Conservation (phyloP, 768 basidiomycete genomes). For the Auricularia sp. region DNA sequence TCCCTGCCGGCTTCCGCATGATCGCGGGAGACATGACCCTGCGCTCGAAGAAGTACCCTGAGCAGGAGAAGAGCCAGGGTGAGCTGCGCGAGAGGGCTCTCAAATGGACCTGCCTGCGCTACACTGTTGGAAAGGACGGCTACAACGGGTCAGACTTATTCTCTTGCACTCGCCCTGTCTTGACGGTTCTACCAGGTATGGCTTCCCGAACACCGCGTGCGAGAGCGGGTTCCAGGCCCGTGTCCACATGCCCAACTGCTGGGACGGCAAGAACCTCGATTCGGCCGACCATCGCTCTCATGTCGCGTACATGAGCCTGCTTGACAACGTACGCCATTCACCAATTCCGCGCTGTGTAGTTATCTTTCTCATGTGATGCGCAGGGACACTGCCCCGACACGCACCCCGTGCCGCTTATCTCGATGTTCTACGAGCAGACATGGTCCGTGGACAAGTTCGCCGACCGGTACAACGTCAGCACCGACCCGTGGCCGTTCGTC, state of each 20-base stretch:
- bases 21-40: conserved; percentile 4
- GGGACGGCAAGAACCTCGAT: conserved; percentile 32
- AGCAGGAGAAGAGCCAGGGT: not conserved
- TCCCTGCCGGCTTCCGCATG: conserved; percentile 6
- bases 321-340: not conserved
- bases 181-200: not conserved
- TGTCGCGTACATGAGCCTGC: not conserved
- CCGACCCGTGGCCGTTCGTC: not conserved
- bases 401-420: not conserved
- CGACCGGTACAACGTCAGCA: not conserved
- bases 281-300: conserved; percentile 22
- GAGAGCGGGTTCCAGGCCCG: conserved; percentile 21
- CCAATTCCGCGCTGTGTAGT: too few species aligned
- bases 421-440: conserved; percentile 1
- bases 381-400: not conserved
- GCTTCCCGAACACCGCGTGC: conserved; percentile 12
- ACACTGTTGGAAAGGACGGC: conserved; percentile 19
- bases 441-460: not conserved
- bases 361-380: not conserved
- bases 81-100: conserved; percentile 13
- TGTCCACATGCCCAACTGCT: conserved; percentile 26
- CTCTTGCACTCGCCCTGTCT: not conserved
- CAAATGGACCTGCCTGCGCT: conserved; percentile 38
- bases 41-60: not conserved
- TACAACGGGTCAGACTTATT: conserved; percentile 1